Evolutionary conservation across 805 yeast species (phyloP).

Genomic region (Pichia scutulata): DNA sequence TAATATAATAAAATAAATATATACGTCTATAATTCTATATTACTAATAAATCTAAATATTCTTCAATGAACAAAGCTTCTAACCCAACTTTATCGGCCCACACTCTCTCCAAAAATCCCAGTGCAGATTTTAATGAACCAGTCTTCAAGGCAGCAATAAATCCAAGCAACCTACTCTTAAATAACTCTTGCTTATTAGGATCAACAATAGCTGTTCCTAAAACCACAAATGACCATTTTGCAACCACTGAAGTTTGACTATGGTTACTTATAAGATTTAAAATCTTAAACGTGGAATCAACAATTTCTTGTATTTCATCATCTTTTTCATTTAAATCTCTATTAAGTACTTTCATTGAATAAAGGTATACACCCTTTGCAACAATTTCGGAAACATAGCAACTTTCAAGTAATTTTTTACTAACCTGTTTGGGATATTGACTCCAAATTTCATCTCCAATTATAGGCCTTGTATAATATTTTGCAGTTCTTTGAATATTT

Average conservation of each 20-base stretch:
- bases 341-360: constrained; percentile 11
- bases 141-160: constrained; percentile 14
- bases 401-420: constrained; percentile 15
- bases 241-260: constrained; percentile 12
- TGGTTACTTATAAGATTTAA: constrained; percentile 11
- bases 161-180: constrained; percentile 10
- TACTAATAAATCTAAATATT: constrained; percentile 5
- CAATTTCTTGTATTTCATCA: constrained; percentile 5
- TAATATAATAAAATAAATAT: background rate
- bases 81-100: constrained; percentile 14
- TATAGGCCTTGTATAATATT: constrained; percentile 12
- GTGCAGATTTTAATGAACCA: constrained; percentile 8
- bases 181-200: constrained; percentile 8
- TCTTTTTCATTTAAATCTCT: constrained; percentile 2
- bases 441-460: constrained; percentile 11
- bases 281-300: constrained; percentile 6
- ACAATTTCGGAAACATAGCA: constrained; percentile 15
- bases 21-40: background rate
- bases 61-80: constrained; percentile 6
- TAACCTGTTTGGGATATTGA: constrained; percentile 12
- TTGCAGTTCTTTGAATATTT: constrained; percentile 7
- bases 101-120: constrained; percentile 8
- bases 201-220: constrained; percentile 14
- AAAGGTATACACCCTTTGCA: constrained; percentile 13
- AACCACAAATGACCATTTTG: constrained; percentile 18